A percentile compares a stretch with the other conserved stretches of the same genome.
Evolutionary conservation across 768 basidiomycete species (phyloP).

Genomic region (Strobilomyces dryophilus): DNA sequence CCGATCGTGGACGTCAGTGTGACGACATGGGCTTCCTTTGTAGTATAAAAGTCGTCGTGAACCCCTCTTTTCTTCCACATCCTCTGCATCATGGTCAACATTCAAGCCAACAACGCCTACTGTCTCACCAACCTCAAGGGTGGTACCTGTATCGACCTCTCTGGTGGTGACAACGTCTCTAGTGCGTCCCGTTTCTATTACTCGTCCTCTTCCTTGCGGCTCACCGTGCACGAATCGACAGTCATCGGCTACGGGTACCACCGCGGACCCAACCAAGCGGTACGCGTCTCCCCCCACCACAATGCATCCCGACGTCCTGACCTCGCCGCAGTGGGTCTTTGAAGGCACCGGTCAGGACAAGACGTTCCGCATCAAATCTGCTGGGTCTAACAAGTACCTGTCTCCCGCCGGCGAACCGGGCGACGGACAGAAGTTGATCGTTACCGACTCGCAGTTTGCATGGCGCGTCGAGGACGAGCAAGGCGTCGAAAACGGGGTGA

Average conservation of each 20-base stretch:
- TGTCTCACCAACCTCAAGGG: constrained; percentile 48
- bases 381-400: constrained; percentile 39
- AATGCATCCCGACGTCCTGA: neutral
- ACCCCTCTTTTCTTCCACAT: neutral
- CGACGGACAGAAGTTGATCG: constrained; percentile 42
- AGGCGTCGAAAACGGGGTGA: constrained; percentile 33
- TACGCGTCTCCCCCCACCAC: constrained; percentile 14
- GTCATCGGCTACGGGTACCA: constrained; percentile 48
- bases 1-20: too few relatives aligned
- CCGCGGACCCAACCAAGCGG: constrained; percentile 47
- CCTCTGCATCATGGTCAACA: constrained; percentile 15
- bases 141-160: constrained; percentile 52
- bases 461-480: constrained; percentile 52
- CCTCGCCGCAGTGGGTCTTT: constrained; percentile 43
- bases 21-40: too few relatives aligned
- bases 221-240: constrained; percentile 9
- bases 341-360: constrained; percentile 17
- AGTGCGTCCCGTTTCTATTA: constrained; percentile 29
- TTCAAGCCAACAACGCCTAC: constrained; percentile 38
- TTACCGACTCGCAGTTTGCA: constrained; percentile 30
- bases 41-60: neutral
- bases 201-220: neutral
- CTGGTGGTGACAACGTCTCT: constrained; percentile 45
- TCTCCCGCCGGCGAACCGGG: constrained; percentile 24
- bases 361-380: constrained; percentile 42